A percentile compares a stretch with the other conserved stretches of the same genome.
Evolutionary conservation across 2,329 filamentous ascomycete genomes (phyloP).

Genomic region (Fusarium goolgardi): DNA sequence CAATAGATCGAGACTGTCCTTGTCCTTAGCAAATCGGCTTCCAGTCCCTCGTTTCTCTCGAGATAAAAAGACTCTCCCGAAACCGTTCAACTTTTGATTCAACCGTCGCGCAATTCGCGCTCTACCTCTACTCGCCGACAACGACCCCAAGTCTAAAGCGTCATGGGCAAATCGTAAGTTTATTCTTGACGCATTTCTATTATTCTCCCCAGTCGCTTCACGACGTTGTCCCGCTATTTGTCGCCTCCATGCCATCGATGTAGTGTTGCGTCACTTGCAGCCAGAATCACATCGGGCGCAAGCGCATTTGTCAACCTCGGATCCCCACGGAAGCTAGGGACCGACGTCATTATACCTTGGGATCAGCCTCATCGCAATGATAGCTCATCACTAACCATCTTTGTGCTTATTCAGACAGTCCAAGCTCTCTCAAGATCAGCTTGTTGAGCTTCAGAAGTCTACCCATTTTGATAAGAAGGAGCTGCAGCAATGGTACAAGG

Average conservation of each 20-base stretch:
- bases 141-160: slow-evolving; percentile 16
- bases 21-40: slow-evolving; percentile 3
- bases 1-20: neutral
- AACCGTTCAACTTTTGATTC: slow-evolving; percentile 21
- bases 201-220: neutral
- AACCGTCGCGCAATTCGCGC: slow-evolving; percentile 47
- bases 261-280: slow-evolving; percentile 25
- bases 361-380: slow-evolving; percentile 19
- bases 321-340: slow-evolving; percentile 35
- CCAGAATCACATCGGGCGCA: slow-evolving; percentile 32
- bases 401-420: slow-evolving; percentile 76
- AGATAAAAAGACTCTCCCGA: slow-evolving; percentile 16
- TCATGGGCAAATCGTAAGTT: slow-evolving; percentile 69
- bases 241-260: neutral
- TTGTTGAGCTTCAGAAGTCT: slow-evolving; percentile 93
- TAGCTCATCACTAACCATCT: slow-evolving; percentile 39
- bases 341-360: slow-evolving; percentile 44
- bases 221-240: neutral
- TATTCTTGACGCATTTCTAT: neutral
- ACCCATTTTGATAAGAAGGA: slow-evolving; percentile 99
- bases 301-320: slow-evolving; percentile 39
- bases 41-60: slow-evolving; percentile 18
- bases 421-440: slow-evolving; percentile 96
- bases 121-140: slow-evolving; percentile 29
- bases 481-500: slow-evolving; percentile 99